Percentiles rank a stretch among this genome's conserved stretches.
Conservation (phyloP, 495 filamentous ascomycete species). For the Hapsidospora chrysogenum region DNA sequence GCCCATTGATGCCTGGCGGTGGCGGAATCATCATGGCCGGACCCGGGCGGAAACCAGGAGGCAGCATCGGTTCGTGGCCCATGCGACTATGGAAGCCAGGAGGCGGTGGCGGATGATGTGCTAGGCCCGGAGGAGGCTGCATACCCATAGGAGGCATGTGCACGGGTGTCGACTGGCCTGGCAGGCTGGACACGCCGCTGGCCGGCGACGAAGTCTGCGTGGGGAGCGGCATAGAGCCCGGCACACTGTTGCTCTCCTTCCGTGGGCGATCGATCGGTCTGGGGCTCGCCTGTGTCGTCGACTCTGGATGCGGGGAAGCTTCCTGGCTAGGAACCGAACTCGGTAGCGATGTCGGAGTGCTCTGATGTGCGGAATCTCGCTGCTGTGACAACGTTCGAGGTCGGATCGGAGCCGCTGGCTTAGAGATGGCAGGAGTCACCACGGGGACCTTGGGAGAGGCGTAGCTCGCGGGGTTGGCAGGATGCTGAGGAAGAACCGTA, state of each 20-base stretch:
- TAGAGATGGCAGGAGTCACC: conserved; percentile 68
- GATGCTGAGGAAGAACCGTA: conserved; percentile 26
- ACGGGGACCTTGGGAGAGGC: conserved; percentile 65
- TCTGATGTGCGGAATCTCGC: conserved; percentile 53
- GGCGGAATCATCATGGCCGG: conserved; percentile 38
- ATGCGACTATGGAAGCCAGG: conserved; percentile 25
- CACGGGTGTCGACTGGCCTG: conserved; percentile 7
- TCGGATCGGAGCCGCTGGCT: conserved; percentile 63
- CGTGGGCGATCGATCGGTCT: conserved; percentile 31
- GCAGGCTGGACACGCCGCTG: conserved; percentile 3
- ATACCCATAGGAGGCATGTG: conserved; percentile 14
- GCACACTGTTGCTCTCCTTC: conserved; percentile 13
- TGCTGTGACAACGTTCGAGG: conserved; percentile 68
- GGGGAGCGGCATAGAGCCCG: neutral
- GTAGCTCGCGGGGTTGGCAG: conserved; percentile 17
- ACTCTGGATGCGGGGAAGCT: conserved; percentile 43
- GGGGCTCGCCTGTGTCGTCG: conserved; percentile 38
- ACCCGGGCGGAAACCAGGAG: conserved; percentile 12
- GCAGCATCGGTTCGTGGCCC: conserved; percentile 40
- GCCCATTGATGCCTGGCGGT: conserved; percentile 38
- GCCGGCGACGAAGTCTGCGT: too few relatives aligned
- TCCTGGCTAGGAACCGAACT: conserved; percentile 40
- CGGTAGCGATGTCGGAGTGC: conserved; percentile 30
- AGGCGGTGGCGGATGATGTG: conserved; percentile 13
- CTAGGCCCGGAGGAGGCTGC: conserved; percentile 42